phyloP scores from a whole-genome alignment of 1,284 basidiomycete species.

The Moesziomyces sp. region DNA sequence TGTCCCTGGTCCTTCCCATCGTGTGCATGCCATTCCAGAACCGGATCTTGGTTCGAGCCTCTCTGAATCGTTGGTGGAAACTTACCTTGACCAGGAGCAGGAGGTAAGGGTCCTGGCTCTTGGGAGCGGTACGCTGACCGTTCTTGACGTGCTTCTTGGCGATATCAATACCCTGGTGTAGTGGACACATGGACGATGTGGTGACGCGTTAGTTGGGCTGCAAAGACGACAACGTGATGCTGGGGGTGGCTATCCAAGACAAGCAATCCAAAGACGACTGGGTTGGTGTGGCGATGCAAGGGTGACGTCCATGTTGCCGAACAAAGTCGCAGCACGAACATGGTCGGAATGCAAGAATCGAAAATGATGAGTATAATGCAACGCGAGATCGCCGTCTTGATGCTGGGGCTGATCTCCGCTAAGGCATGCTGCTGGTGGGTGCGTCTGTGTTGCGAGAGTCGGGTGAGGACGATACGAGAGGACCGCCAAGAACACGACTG shows the following conservation, averaged over 20 bases:
- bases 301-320: not conserved
- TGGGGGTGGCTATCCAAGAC: not conserved
- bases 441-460: too few species aligned
- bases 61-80: conserved; percentile 10
- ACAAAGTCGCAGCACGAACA: not conserved
- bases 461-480: too few species aligned
- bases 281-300: not conserved
- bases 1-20: not conserved
- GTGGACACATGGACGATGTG: conserved; percentile 4
- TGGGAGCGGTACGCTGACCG: conserved; percentile 91
- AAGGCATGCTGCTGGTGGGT: too few species aligned
- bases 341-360: not conserved
- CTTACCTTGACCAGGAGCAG: conserved; percentile 95
- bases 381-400: too few species aligned
- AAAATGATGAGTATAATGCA: too few species aligned
- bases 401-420: too few species aligned
- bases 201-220: conserved; percentile 22
- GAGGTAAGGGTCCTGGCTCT: conserved; percentile 99
- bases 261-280: conserved; percentile 13
- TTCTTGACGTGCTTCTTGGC: conserved; percentile 98
- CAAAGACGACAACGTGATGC: not conserved
- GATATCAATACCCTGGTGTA: conserved; percentile 92
- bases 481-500: too few species aligned
- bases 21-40: not conserved
- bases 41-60: too few species aligned